Percentiles rank a stretch among this genome's conserved stretches.
phyloP scores from a whole-genome alignment of 108 stramenopile genomes.

The Fistulifera solaris region DNA sequence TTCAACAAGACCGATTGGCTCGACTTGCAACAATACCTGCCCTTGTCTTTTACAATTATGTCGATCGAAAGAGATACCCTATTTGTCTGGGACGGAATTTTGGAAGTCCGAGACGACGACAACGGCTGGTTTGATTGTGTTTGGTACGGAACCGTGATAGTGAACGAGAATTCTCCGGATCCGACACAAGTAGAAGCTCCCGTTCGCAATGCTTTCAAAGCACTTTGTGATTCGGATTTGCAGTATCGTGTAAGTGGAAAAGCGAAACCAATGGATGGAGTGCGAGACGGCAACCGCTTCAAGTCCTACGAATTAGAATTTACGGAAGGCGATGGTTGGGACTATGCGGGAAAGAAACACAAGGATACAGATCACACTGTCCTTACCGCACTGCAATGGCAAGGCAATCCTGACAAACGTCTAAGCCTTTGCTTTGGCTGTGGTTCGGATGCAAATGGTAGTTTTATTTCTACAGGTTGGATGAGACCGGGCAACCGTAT shows the following conservation, averaged over 20 bases:
- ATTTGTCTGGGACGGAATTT: slow-evolving; percentile 3
- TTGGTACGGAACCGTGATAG: slow-evolving; percentile 7
- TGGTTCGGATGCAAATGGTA: slow-evolving; percentile 42
- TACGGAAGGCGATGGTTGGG: slow-evolving; percentile 37
- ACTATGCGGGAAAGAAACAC: slow-evolving; percentile 25
- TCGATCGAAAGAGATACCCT: neutral
- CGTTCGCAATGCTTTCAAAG: neutral
- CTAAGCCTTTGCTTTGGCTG: slow-evolving; percentile 36
- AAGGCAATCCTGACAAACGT: slow-evolving; percentile 43
- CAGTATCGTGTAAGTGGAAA: neutral
- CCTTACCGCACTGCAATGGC: slow-evolving; percentile 32
- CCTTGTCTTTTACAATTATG: neutral
- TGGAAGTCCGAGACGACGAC: neutral
- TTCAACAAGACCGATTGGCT: too few species aligned
- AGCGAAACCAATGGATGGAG: slow-evolving; percentile 1
- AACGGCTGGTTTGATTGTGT: neutral
- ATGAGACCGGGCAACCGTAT: slow-evolving; percentile 48
- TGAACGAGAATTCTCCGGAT: neutral
- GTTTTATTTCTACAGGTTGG: slow-evolving; percentile 51
- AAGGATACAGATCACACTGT: slow-evolving; percentile 38
- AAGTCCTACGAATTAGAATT: slow-evolving; percentile 4
- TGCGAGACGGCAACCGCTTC: neutral
- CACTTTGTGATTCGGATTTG: neutral
- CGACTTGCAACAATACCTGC: too few species aligned
- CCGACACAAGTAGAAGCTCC: slow-evolving; percentile 4